These are phyloP conservation scores for Neonectria faginata DNA, from an alignment of 2,329 filamentous ascomycete genomes.

Conservation along the genomic window DNA sequence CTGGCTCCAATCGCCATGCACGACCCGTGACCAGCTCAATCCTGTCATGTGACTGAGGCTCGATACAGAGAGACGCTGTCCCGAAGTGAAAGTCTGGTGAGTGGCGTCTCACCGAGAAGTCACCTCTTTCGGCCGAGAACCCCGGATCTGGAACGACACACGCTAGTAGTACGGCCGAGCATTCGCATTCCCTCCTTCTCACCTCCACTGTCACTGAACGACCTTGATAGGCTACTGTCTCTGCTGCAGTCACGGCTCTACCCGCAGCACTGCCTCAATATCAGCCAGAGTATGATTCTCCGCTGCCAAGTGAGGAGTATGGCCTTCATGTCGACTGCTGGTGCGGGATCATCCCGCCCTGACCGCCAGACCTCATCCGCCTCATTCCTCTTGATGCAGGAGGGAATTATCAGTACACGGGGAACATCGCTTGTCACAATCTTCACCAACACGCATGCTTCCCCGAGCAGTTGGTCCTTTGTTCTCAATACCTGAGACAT, in stretches of 20 bases:
- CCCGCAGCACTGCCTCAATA: not conserved
- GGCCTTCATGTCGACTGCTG: not conserved
- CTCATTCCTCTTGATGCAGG: not conserved
- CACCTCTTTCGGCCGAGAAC: constrained; percentile 20
- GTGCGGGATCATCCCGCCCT: constrained; percentile 1
- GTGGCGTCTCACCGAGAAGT: constrained; percentile 20
- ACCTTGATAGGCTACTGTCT: not conserved
- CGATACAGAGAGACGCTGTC: constrained; percentile 16
- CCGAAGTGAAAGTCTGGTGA: constrained; percentile 1
- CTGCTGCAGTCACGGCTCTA: not conserved
- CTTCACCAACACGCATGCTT: constrained; percentile 8
- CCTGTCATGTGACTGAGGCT: constrained; percentile 20
- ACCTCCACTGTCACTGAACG: not conserved
- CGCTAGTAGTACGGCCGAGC: not conserved
- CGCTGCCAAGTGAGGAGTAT: constrained; percentile 1
- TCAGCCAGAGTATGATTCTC: not conserved
- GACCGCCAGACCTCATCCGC: not conserved
- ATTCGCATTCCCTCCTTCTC: not conserved
- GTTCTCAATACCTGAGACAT: not conserved
- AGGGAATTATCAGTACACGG: not conserved
- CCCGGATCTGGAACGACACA: not conserved
- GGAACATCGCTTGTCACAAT: constrained; percentile 13
- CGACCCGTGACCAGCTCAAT: not conserved
- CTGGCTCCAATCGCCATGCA: not conserved
- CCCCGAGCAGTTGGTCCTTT: constrained; percentile 11